These are phyloP conservation scores for Blepharisma undulans DNA, from an alignment of 169 alveolate genomes.

Conservation along the genomic window DNA sequence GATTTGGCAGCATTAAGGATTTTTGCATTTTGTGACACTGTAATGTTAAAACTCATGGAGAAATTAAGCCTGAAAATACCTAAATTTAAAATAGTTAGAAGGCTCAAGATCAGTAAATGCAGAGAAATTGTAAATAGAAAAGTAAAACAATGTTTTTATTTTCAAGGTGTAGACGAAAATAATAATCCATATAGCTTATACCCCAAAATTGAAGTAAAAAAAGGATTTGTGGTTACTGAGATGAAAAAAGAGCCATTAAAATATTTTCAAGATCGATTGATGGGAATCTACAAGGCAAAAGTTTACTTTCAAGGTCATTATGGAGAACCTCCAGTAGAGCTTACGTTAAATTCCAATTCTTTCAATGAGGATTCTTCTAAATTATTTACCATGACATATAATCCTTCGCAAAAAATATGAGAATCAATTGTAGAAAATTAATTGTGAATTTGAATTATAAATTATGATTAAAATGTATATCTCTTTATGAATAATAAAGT, in stretches of 20 bases:
- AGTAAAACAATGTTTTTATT: neutral
- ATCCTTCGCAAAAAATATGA: neutral
- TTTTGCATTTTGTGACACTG: conserved; percentile 71
- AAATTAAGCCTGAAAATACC: conserved; percentile 62
- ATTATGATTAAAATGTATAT: no score
- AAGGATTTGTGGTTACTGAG: neutral
- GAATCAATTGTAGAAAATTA: neutral
- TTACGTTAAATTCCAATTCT: neutral
- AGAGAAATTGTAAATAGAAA: conserved; percentile 7
- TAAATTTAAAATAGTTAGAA: neutral
- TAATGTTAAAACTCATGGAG: conserved; percentile 59
- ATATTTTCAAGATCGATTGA: neutral
- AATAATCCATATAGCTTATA: neutral
- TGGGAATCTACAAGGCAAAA: neutral
- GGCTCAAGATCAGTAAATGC: conserved; percentile 51
- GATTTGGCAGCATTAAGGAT: conserved; percentile 54
- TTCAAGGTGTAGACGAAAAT: neutral
- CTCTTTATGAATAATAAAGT: no score
- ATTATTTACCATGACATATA: neutral
- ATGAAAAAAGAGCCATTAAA: neutral
- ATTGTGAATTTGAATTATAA: neutral
- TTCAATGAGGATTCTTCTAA: neutral
- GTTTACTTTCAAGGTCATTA: conserved; percentile 13
- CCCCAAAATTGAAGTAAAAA: neutral
- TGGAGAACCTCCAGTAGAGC: conserved; percentile 15